Base-by-base conservation (phyloP, 2,329 filamentous ascomycete species). In the Bipolaris bicolor region DNA sequence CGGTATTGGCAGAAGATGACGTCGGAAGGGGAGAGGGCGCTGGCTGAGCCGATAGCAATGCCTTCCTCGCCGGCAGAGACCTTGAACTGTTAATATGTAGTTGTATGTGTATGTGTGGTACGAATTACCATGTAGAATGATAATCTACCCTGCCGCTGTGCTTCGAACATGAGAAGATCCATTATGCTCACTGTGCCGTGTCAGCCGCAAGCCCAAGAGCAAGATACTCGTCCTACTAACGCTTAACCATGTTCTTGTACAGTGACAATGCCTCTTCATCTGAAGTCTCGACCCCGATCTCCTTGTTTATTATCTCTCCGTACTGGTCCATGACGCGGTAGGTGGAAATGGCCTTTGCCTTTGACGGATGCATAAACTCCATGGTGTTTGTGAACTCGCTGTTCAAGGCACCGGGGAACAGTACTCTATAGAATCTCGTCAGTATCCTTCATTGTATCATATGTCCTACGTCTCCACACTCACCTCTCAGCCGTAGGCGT, bases 141-240 rank as follows among this genome's bases (percentile, higher is more conserved):
- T 54, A 97, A 79, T 18, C 92, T 87, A n/a, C 93, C 93, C 78
- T 99, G 95, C 44, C 95, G 84, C 78, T 99, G 95, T 0, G 95
- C 93, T 71, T 99, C 95, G 72, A 97, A 97, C 93, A 98, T 98
- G 74, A 98, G 90, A 53, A 96, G 77, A 73, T 99, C 95, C 92
- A 99, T 95, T 65, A 98, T 90, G 54, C 90, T 87, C 54, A 89
- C 85, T 83, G 60, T 18, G 24, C 37, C 33, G 10, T 15, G 59
- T 65, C 44, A 65, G 47, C 29, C 40, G 9, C 6, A 10, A 6
- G 22, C 34, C 18, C 3, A 16, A 52, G 10, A 46, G 46, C 33
- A 34, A 2, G 16, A 9, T 10, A 2, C 9, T 7, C 49, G 16
- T 5, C 5, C 29, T 6, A 52, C 77, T 41, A 62, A 84, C 83